These are phyloP conservation scores for Tuber microsphaerosporum DNA, from an alignment of 495 filamentous ascomycete species.

Conservation along the genomic window DNA sequence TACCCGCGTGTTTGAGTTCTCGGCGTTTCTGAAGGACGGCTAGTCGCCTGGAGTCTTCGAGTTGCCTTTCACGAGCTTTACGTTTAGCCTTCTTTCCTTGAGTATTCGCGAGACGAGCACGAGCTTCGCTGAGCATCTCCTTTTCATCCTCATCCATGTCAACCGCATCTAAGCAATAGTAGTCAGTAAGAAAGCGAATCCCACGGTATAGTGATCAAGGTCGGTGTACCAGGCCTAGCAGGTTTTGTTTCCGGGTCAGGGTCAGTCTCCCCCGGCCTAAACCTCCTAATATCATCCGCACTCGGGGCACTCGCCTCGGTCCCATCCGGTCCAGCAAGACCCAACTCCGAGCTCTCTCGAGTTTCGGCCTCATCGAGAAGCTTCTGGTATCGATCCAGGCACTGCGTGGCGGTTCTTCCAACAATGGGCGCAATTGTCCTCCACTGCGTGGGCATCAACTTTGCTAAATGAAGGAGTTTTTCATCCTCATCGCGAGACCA, in stretches of 20 bases:
- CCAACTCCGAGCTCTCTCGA: constrained; percentile 70
- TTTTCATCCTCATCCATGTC: constrained; percentile 98
- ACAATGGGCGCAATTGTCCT: constrained; percentile 96
- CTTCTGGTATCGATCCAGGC: constrained; percentile 92
- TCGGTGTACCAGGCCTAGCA: constrained; percentile 57
- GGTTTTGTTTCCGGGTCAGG: constrained; percentile 95
- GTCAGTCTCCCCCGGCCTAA: constrained; percentile 89
- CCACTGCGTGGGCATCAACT: constrained; percentile 99
- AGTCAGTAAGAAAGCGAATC: constrained; percentile 8
- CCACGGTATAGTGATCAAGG: not conserved
- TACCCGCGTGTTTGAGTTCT: constrained; percentile 93
- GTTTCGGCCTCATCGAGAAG: constrained; percentile 92
- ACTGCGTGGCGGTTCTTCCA: constrained; percentile 91
- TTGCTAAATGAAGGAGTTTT: constrained; percentile 89
- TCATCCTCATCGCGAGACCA: constrained; percentile 99
- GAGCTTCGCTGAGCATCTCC: constrained; percentile 96
- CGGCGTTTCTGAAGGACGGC: constrained; percentile 89
- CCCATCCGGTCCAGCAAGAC: constrained; percentile 76
- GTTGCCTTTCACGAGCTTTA: constrained; percentile 88
- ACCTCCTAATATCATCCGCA: constrained; percentile 83
- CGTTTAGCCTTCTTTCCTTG: constrained; percentile 99
- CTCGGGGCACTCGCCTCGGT: constrained; percentile 80
- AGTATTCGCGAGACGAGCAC: constrained; percentile 90
- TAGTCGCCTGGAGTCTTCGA: constrained; percentile 85
- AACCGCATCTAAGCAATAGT: constrained; percentile 62